Conservation (phyloP, 176 grass and related monocot species). For the Bolboschoenus planiculmis region DNA sequence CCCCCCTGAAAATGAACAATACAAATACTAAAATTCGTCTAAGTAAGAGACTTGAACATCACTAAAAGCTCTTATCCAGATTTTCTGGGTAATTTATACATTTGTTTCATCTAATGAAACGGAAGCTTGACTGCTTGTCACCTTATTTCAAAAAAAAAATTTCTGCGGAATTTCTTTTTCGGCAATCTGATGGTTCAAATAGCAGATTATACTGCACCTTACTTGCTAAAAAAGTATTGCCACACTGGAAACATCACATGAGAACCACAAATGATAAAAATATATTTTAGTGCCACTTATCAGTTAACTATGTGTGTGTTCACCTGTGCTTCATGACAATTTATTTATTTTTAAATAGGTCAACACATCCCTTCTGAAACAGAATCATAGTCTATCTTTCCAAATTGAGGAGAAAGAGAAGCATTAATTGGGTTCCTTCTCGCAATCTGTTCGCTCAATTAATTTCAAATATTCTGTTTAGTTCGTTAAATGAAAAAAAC, state of each 20-base stretch:
- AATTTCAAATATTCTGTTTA: neutral
- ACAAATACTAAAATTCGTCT: neutral
- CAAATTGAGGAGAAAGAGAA: neutral
- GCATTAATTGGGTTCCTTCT: neutral
- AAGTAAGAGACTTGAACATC: neutral
- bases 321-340: neutral
- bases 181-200: neutral
- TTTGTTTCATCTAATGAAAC: too few relatives aligned
- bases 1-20: slow-evolving; percentile 49
- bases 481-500: neutral
- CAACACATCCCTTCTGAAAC: neutral
- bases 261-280: neutral
- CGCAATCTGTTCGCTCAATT: neutral
- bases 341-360: neutral
- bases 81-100: too few relatives aligned
- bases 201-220: neutral
- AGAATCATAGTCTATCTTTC: neutral
- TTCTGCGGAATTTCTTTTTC: neutral
- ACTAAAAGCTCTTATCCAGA: neutral
- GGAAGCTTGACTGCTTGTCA: too few relatives aligned
- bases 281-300: neutral
- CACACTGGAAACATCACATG: neutral
- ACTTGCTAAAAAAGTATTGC: neutral
- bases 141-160: too few relatives aligned
- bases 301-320: neutral